Base-by-base conservation (phyloP, 1,284 basidiomycete species). In the Tylopilus sp. region DNA sequence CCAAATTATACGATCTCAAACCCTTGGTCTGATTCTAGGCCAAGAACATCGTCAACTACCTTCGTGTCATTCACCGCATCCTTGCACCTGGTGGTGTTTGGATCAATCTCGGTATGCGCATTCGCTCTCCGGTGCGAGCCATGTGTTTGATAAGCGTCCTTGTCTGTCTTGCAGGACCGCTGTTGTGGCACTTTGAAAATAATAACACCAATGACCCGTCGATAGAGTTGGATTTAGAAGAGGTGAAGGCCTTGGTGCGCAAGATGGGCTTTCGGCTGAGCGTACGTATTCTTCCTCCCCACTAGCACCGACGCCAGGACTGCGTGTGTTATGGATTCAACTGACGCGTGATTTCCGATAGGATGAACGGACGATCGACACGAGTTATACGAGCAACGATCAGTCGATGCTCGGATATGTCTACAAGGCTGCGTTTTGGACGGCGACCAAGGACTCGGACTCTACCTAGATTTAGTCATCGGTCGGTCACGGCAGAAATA, bases 161-260 rank as follows among this genome's bases (percentile, higher is more conserved):
- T 29, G 39, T 33, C 5, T 29, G 43, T 33, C 22, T 31, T 13
- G 46, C 59, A 85, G 94, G 96, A 1, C 97, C 96, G 0, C 74
- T 98, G 1, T 74, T 98, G 26, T 99, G 96, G 95, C 95, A 99
- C 69, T 98, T 88, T 74, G 94, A 98, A 68, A 94, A 94, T 71
- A 91, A 90, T 63, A 80, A 73, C 35, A 84, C 85, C 9, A 83
- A 83, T 59, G 92, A 94, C 52, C 82, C 86, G 7, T 93, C 88
- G 10, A 81, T 98, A 48, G 96, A 98, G 72, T 78, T 98, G 17
- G 90, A 88, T 61, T 75, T 98, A 25, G 89, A 93, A 56, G 94
- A 98, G 66, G 80, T 98, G 40, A 92, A 95, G 63, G 73, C 73
- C 2, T 80, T 98, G 2, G 86, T 88, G 0, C 74, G 77, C 25